A percentile compares a stretch with the other conserved stretches of the same genome.
Conservation (phyloP, 148 eudicot genomes). For the Pharnaceum exiguum region DNA sequence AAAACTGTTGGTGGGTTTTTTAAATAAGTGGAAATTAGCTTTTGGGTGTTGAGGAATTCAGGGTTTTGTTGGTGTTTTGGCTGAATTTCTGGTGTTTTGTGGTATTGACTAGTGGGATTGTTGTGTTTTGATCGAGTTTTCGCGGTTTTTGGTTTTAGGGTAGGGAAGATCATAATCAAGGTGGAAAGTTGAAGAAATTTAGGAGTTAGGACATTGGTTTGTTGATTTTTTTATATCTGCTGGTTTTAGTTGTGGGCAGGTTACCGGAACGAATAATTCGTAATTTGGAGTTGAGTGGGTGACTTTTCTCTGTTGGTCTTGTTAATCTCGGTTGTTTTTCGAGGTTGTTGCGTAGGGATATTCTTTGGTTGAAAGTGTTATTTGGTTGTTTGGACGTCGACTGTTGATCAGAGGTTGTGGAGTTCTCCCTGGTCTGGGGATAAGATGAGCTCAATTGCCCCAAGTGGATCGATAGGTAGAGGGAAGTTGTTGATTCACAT, state of each 20-base stretch:
- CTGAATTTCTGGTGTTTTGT: constrained; percentile 2
- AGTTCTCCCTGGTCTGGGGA: constrained; percentile 2
- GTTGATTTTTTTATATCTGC: background rate
- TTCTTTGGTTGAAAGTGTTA: background rate
- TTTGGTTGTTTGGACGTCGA: background rate
- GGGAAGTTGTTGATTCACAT: constrained; percentile 77
- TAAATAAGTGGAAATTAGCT: constrained; percentile 9
- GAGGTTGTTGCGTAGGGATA: constrained; percentile 1
- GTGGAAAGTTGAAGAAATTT: background rate
- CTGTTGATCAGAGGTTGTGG: background rate
- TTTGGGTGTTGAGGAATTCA: constrained; percentile 12
- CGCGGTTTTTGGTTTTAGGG: background rate
- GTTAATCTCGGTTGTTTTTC: constrained; percentile 2
- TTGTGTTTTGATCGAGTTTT: background rate
- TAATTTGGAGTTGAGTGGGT: constrained; percentile 2
- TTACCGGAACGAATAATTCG: background rate
- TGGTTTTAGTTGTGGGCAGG: background rate
- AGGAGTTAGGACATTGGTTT: background rate
- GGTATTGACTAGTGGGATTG: background rate
- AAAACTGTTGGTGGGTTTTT: constrained; percentile 8
- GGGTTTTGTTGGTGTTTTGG: background rate
- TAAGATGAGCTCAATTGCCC: constrained; percentile 66
- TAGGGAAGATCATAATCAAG: background rate
- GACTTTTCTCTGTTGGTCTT: background rate
- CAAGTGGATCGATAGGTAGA: constrained; percentile 31